Percentiles rank a stretch among this genome's conserved stretches.
These are phyloP conservation scores for Lactifluus subvellereus DNA, from an alignment of 768 basidiomycete species.

Conservation along the genomic window DNA sequence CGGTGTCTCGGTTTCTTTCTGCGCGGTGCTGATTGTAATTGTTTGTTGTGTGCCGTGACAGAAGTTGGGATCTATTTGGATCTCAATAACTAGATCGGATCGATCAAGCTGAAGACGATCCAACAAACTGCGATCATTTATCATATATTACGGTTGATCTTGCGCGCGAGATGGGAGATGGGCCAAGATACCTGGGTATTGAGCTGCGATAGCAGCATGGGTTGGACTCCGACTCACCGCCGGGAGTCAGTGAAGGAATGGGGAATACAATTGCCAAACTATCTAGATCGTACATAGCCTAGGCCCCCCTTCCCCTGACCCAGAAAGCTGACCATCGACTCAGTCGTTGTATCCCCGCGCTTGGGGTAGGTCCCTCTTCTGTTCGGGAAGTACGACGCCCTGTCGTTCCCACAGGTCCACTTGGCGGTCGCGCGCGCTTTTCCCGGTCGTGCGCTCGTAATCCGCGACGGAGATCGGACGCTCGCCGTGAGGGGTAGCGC, in stretches of 20 bases:
- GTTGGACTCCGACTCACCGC: too few species aligned
- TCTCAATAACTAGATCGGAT: constrained; percentile 16
- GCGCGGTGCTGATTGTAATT: neutral
- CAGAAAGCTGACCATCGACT: neutral
- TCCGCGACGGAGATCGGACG: constrained; percentile 69
- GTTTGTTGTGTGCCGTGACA: neutral
- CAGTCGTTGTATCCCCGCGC: constrained; percentile 59
- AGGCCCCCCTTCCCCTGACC: too few species aligned
- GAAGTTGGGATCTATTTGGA: constrained; percentile 10
- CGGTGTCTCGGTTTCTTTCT: neutral
- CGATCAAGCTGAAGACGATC: constrained; percentile 6
- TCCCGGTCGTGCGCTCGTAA: constrained; percentile 59
- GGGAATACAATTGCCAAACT: too few species aligned
- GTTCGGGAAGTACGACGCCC: constrained; percentile 42
- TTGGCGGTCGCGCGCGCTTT: constrained; percentile 67
- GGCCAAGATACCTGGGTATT: neutral
- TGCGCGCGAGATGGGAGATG: neutral
- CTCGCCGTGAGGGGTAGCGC: constrained; percentile 79
- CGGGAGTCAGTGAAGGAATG: too few species aligned
- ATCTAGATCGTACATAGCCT: too few species aligned
- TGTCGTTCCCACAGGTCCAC: constrained; percentile 65
- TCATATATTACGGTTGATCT: neutral
- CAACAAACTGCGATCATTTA: neutral
- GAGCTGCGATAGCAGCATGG: too few species aligned
- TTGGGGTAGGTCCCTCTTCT: constrained; percentile 32